Conservation (phyloP, 2,329 filamentous ascomycete genomes). For the Ascosphaera acerosa region DNA sequence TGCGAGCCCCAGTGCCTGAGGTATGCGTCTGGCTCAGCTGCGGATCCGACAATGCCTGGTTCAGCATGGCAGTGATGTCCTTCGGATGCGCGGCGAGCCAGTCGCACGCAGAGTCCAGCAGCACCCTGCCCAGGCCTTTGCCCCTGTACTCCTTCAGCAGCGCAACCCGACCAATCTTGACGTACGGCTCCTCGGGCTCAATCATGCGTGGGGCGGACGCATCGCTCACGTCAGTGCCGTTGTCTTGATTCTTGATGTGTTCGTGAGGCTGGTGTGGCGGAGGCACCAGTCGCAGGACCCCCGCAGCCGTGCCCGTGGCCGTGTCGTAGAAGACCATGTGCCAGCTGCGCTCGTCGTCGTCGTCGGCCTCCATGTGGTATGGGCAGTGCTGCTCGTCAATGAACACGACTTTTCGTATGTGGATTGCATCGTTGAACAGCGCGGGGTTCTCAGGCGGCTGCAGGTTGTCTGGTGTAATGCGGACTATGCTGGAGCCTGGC, state of each 20-base stretch:
- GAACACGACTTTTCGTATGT: constrained; percentile 31
- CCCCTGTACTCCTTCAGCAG: constrained; percentile 41
- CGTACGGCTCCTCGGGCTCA: constrained; percentile 40
- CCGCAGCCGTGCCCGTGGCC: constrained; percentile 34
- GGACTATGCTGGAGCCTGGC: constrained; percentile 7
- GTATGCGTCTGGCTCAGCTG: constrained; percentile 19
- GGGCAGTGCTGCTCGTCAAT: constrained; percentile 30
- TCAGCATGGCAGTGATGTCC: constrained; percentile 14
- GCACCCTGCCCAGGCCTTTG: constrained; percentile 33
- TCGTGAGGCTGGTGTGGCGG: constrained; percentile 45
- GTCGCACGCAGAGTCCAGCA: constrained; percentile 41
- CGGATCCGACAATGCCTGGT: constrained; percentile 7
- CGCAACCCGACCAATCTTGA: constrained; percentile 60
- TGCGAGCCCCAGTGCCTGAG: constrained; percentile 1
- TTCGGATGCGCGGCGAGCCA: constrained; percentile 40
- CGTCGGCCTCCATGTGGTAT: constrained; percentile 49
- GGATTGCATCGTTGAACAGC: constrained; percentile 34
- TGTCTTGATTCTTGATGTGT: constrained; percentile 9
- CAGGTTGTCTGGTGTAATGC: constrained; percentile 9
- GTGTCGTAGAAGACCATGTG: constrained; percentile 73
- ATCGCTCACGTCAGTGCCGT: no score
- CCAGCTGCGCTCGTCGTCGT: constrained; percentile 51
- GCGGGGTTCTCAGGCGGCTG: constrained; percentile 16
- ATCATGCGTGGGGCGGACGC: constrained; percentile 7
- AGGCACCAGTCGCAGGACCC: constrained; percentile 56